phyloP scores from a whole-genome alignment of 805 yeast genomes.

The Clavispora asparagi region DNA sequence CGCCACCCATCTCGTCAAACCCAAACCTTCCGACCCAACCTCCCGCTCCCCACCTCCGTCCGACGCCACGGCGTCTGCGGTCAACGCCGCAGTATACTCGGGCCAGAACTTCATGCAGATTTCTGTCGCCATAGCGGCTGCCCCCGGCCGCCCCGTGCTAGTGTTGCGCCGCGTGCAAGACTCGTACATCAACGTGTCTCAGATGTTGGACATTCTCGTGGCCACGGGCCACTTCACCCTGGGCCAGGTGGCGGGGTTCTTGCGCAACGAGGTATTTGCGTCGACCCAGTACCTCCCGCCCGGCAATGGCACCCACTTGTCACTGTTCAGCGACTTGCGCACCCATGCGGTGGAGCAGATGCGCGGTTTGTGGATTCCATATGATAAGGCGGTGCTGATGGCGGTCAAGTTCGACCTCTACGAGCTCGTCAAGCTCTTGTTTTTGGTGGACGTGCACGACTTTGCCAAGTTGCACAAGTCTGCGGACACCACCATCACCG shows the following conservation, averaged over 20 bases:
- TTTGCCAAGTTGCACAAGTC: constrained; percentile 31
- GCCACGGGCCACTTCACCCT: constrained; percentile 21
- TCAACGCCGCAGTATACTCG: constrained; percentile 24
- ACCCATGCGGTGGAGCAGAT: constrained; percentile 22
- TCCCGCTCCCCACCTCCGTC: background rate
- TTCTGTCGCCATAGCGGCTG: constrained; percentile 9
- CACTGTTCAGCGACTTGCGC: constrained; percentile 23
- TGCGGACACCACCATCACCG: constrained; percentile 7
- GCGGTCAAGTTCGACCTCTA: constrained; percentile 37
- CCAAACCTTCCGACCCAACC: constrained; percentile 2
- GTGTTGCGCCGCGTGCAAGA: constrained; percentile 40
- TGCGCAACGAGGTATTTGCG: constrained; percentile 28
- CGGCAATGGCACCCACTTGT: constrained; percentile 13
- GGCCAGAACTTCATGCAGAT: constrained; percentile 36
- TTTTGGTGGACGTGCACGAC: constrained; percentile 42
- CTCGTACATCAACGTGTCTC: constrained; percentile 35
- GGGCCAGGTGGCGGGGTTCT: constrained; percentile 24
- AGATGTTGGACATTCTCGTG: constrained; percentile 31
- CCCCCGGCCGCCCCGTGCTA: constrained; percentile 8
- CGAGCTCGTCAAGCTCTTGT: constrained; percentile 30
- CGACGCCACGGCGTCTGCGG: constrained; percentile 3
- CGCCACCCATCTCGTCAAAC: constrained; percentile 29
- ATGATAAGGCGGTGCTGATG: constrained; percentile 38
- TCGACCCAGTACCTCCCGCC: constrained; percentile 28
- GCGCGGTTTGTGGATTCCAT: constrained; percentile 39